phyloP scores from a whole-genome alignment of 2,329 filamentous ascomycete genomes.

The Microdochium paspali region DNA sequence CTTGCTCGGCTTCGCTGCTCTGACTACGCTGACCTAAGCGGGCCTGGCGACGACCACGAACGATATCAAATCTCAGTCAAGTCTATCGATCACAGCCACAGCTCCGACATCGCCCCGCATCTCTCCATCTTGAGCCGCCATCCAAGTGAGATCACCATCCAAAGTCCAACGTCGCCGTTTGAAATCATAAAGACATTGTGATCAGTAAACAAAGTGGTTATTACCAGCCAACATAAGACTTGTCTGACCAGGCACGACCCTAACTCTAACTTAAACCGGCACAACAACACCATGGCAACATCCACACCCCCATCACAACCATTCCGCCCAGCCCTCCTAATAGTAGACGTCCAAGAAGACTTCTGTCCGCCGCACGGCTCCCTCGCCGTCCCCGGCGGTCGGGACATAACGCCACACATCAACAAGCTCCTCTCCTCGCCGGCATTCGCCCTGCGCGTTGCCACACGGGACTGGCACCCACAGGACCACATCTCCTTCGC shows the following conservation, averaged over 20 bases:
- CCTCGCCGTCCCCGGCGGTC: slow-evolving; percentile 71
- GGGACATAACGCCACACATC: slow-evolving; percentile 58
- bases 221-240: not conserved
- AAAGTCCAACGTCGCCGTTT: too few relatives aligned
- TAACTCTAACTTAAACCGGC: not conserved
- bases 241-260: too few relatives aligned
- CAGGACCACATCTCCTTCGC: slow-evolving; percentile 80
- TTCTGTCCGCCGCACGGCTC: slow-evolving; percentile 84
- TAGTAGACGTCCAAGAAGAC: slow-evolving; percentile 90
- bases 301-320: not conserved
- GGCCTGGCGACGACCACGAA: too few relatives aligned
- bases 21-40: too few relatives aligned
- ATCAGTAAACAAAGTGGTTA: not conserved
- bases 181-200: too few relatives aligned
- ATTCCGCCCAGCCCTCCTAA: slow-evolving; percentile 47
- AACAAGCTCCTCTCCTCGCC: slow-evolving; percentile 66
- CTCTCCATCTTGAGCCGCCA: too few relatives aligned
- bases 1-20: too few relatives aligned
- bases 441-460: slow-evolving; percentile 64
- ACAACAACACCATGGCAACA: not conserved
- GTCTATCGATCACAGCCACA: too few relatives aligned
- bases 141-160: too few relatives aligned
- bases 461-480: slow-evolving; percentile 92
- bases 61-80: too few relatives aligned
- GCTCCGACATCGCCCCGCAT: too few relatives aligned